Conservation (phyloP, 345 rosid genomes). For the Bruguiera gymnorhiza region DNA sequence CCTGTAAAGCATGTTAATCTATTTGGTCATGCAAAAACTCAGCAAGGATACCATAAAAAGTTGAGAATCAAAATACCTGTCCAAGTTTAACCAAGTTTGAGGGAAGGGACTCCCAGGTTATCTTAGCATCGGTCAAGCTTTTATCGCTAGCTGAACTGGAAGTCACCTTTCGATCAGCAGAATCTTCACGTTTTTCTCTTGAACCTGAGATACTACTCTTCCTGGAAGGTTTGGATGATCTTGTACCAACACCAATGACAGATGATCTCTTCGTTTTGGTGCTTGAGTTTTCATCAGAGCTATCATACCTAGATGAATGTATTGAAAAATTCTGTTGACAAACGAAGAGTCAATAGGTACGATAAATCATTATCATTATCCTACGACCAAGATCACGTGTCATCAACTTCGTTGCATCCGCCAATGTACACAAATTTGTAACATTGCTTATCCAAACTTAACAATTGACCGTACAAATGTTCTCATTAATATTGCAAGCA, state of each 20-base stretch:
- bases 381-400: too few species aligned
- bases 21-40: not conserved
- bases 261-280: slow-evolving; percentile 26
- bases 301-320: slow-evolving; percentile 20
- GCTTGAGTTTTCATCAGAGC: slow-evolving; percentile 33
- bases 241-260: slow-evolving; percentile 24
- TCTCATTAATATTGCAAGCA: too few species aligned
- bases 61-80: slow-evolving; percentile 37
- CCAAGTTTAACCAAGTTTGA: slow-evolving; percentile 51
- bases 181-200: slow-evolving; percentile 25
- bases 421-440: too few species aligned
- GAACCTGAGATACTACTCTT: slow-evolving; percentile 24
- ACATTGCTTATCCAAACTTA: too few species aligned
- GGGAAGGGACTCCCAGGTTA: slow-evolving; percentile 57
- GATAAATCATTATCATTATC: too few species aligned
- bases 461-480: too few species aligned
- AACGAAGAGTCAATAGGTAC: not conserved
- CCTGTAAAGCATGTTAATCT: slow-evolving; percentile 30
- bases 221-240: slow-evolving; percentile 26
- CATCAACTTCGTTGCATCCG: too few species aligned
- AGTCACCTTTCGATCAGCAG: slow-evolving; percentile 19
- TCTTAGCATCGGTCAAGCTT: slow-evolving; percentile 31
- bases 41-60: not conserved
- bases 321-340: slow-evolving; percentile 34
- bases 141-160: slow-evolving; percentile 13